phyloP scores from a whole-genome alignment of 1,139 yeast species.

The Blastobotrys indianensis region DNA sequence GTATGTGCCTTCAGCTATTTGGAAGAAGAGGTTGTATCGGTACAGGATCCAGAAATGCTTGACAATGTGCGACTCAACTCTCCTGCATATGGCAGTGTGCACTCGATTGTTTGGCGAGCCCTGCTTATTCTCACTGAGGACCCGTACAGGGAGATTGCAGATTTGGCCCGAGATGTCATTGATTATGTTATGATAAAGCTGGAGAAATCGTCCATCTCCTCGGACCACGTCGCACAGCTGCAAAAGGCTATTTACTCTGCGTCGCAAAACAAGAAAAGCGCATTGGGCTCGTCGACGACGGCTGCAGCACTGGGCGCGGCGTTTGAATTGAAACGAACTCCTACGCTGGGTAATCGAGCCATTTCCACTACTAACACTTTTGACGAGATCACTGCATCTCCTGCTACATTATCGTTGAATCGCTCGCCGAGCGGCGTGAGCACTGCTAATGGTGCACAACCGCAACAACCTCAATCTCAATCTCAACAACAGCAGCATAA shows the following conservation, averaged over 20 bases:
- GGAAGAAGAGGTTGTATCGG: constrained; percentile 68
- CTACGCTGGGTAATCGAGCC: too few species aligned
- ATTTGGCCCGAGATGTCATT: constrained; percentile 66
- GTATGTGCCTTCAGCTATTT: constrained; percentile 85
- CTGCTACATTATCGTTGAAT: too few species aligned
- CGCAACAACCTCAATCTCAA: not conserved
- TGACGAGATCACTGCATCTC: too few species aligned
- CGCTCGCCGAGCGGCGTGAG: too few species aligned
- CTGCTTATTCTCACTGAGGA: constrained; percentile 77
- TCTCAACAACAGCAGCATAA: not conserved
- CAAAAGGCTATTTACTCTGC: too few species aligned
- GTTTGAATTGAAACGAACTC: too few species aligned
- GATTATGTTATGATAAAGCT: constrained; percentile 67
- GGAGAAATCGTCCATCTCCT: constrained; percentile 45
- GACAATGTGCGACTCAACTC: constrained; percentile 41
- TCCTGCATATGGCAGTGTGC: constrained; percentile 83
- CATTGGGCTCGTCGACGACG: too few species aligned
- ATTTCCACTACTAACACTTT: too few species aligned
- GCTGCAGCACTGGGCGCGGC: too few species aligned
- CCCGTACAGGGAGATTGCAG: constrained; percentile 78
- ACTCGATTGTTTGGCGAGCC: constrained; percentile 83
- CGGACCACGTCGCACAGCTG: too few species aligned
- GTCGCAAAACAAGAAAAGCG: too few species aligned
- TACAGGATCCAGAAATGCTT: constrained; percentile 54
- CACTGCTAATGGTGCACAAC: not conserved